Conservation (phyloP, 2,329 filamentous ascomycete genomes). For the Epichloe gansuensis region DNA sequence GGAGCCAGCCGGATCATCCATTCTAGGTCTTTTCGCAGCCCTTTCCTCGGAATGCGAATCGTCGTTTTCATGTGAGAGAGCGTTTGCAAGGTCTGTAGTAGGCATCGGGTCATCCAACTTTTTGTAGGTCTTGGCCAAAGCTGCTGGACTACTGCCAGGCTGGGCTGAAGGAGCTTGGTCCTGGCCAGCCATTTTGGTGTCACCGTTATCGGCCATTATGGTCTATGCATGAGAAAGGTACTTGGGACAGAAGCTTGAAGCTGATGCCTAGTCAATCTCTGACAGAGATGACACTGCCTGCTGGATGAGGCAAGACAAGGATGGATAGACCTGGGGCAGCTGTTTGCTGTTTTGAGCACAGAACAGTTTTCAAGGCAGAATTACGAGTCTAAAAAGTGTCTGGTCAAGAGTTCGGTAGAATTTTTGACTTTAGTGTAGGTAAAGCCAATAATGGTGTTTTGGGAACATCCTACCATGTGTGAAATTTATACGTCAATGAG, state of each 20-base stretch:
- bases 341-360: neutral
- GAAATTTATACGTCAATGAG: neutral
- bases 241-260: neutral
- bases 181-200: conserved; percentile 12
- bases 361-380: neutral
- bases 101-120: conserved; percentile 7
- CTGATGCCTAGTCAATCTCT: neutral
- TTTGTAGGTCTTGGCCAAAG: neutral
- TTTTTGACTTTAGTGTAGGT: neutral
- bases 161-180: conserved; percentile 8
- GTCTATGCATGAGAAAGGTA: neutral
- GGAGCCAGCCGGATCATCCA: conserved; percentile 22
- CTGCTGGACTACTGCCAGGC: neutral
- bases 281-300: neutral
- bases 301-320: neutral
- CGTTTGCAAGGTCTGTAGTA: neutral
- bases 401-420: neutral
- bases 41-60: conserved; percentile 19
- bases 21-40: conserved; percentile 47
- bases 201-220: conserved; percentile 17
- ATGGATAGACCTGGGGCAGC: too few species aligned
- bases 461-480: neutral
- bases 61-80: neutral
- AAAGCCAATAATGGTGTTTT: neutral
- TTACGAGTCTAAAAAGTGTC: neutral